phyloP scores from a whole-genome alignment of 495 filamentous ascomycete genomes.

The Neurospora africana region DNA sequence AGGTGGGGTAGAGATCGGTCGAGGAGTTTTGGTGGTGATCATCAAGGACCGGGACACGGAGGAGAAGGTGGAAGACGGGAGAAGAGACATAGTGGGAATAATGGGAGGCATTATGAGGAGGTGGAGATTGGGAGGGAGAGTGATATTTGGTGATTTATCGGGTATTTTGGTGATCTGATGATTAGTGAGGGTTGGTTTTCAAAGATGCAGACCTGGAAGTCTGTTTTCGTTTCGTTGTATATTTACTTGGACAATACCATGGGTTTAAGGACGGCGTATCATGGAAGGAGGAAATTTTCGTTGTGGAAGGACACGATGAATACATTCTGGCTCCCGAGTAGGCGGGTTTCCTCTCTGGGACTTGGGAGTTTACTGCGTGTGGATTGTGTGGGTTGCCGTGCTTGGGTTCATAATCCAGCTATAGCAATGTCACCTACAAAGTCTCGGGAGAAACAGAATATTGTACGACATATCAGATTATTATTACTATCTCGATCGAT shows the following conservation, averaged over 20 bases:
- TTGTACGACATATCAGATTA: background rate
- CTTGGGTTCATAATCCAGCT: background rate
- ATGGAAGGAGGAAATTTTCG: background rate
- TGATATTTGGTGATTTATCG: conserved; percentile 17
- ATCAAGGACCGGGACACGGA: background rate
- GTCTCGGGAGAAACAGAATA: background rate
- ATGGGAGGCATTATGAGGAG: conserved; percentile 13
- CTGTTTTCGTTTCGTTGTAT: background rate
- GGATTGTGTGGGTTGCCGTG: background rate
- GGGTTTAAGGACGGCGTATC: background rate
- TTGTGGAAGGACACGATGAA: background rate
- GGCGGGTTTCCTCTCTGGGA: conserved; percentile 10
- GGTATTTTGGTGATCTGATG: background rate
- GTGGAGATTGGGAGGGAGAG: conserved; percentile 16
- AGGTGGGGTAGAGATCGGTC: background rate
- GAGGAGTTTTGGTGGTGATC: background rate
- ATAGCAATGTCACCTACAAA: background rate
- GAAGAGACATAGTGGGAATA: background rate
- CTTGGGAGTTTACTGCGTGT: background rate
- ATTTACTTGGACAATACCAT: background rate
- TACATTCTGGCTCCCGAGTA: background rate
- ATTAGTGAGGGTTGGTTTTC: background rate
- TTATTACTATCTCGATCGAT: background rate
- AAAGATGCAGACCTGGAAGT: background rate
- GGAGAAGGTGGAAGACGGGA: background rate